phyloP scores from a whole-genome alignment of 1,284 basidiomycete species.

The Cryptococcus maquisensis region DNA sequence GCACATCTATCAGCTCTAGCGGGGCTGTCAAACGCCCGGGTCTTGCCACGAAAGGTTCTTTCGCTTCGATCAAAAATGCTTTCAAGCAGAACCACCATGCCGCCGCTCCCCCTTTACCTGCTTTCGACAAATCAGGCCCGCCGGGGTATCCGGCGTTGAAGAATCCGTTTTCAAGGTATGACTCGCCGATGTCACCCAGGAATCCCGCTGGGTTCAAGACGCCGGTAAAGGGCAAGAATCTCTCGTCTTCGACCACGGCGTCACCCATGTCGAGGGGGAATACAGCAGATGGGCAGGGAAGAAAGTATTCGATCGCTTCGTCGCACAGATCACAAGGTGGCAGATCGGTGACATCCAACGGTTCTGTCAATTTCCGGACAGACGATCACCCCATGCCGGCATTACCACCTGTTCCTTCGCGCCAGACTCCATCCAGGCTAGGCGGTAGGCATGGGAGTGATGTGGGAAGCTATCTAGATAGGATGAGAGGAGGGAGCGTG shows the following conservation, averaged over 20 bases:
- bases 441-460: constrained; percentile 35
- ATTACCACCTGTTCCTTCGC: constrained; percentile 34
- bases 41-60: constrained; percentile 67
- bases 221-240: constrained; percentile 7
- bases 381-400: constrained; percentile 40
- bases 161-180: constrained; percentile 43
- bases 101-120: constrained; percentile 35
- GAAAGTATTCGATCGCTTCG: constrained; percentile 36
- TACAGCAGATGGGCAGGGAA: constrained; percentile 16
- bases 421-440: constrained; percentile 32
- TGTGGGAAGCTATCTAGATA: constrained; percentile 32
- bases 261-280: constrained; percentile 7
- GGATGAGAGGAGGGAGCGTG: constrained; percentile 25
- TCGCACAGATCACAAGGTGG: constrained; percentile 37
- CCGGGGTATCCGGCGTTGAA: constrained; percentile 41
- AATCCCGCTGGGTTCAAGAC: constrained; percentile 10
- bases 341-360: constrained; percentile 35
- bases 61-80: constrained; percentile 72
- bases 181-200: constrained; percentile 30
- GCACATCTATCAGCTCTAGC: constrained; percentile 25
- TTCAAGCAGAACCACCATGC: constrained; percentile 57
- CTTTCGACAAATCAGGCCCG: constrained; percentile 24
- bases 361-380: constrained; percentile 36
- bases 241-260: constrained; percentile 13
- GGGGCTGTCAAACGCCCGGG: constrained; percentile 66